Evolutionary conservation across 352 stramenopile species (phyloP).

Genomic region (Pythium periplocum): DNA sequence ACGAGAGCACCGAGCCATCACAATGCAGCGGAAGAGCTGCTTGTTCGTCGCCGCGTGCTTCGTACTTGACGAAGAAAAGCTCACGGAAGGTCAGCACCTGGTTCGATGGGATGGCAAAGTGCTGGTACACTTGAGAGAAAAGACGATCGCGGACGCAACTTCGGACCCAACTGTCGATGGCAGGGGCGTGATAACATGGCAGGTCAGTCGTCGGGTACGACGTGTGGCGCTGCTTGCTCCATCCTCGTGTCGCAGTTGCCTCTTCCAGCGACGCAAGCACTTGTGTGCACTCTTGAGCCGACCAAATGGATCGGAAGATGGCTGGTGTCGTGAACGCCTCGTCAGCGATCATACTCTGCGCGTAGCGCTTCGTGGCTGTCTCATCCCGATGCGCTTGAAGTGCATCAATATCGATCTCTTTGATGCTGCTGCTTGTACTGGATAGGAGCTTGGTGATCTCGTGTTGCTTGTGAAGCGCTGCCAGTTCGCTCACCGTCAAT

Average conservation of each 20-base stretch:
- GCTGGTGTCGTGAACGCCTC: constrained; percentile 32
- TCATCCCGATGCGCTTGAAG: constrained; percentile 33
- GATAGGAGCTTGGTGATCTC: constrained; percentile 30
- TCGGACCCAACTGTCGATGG: constrained; percentile 64
- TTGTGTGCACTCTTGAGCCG: constrained; percentile 32
- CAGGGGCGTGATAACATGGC: constrained; percentile 61
- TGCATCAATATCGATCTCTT: background rate
- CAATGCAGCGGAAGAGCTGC: constrained; percentile 85
- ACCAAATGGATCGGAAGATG: constrained; percentile 52
- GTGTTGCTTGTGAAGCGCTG: constrained; percentile 35
- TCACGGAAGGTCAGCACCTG: constrained; percentile 73
- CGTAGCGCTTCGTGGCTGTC: constrained; percentile 39
- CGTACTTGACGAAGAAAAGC: constrained; percentile 88
- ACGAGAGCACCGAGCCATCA: constrained; percentile 93
- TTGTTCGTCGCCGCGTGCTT: constrained; percentile 50
- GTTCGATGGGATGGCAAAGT: constrained; percentile 32
- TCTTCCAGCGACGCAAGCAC: constrained; percentile 37
- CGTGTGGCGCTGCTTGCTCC: constrained; percentile 71
- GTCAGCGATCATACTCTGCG: constrained; percentile 40
- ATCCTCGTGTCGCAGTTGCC: constrained; percentile 38
- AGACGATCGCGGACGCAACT: constrained; percentile 35
- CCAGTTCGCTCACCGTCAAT: constrained; percentile 41
- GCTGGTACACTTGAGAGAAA: constrained; percentile 49
- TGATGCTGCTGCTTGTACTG: too few species aligned
- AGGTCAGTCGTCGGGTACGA: constrained; percentile 85